These are phyloP conservation scores for Hymenoscyphus scutula DNA, from an alignment of 2,329 filamentous ascomycete species.

Conservation along the genomic window DNA sequence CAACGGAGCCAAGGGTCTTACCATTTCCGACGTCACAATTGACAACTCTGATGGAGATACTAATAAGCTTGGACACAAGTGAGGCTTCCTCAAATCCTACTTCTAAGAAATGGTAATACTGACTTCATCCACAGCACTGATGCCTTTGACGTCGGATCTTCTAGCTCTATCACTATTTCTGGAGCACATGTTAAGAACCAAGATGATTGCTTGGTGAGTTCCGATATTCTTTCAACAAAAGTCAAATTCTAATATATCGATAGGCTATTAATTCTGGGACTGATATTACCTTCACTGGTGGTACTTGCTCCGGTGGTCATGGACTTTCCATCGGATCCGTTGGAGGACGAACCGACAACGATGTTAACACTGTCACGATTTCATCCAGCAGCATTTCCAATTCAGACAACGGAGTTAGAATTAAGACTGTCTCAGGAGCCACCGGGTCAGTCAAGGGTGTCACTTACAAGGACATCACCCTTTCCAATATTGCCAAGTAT, in stretches of 20 bases:
- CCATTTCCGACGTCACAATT: conserved; percentile 51
- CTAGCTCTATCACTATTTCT: conserved; percentile 46
- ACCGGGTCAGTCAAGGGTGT: conserved; percentile 51
- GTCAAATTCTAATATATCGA: neutral
- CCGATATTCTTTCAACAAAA: neutral
- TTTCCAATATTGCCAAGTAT: conserved; percentile 49
- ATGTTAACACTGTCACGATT: conserved; percentile 11
- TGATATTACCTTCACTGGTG: conserved; percentile 23
- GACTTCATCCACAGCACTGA: conserved; percentile 41
- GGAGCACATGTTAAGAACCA: conserved; percentile 53
- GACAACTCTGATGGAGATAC: conserved; percentile 55
- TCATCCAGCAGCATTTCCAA: conserved; percentile 9
- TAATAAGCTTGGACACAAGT: conserved; percentile 43
- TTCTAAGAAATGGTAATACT: no score
- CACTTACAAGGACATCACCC: conserved; percentile 50
- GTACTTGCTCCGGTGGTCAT: conserved; percentile 26
- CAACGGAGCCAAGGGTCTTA: conserved; percentile 43
- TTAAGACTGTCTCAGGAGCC: conserved; percentile 53
- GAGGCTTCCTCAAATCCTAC: no score
- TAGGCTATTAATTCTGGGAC: conserved; percentile 52
- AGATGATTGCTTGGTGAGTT: conserved; percentile 49
- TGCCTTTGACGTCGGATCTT: conserved; percentile 48
- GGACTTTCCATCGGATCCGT: conserved; percentile 58
- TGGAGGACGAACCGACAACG: conserved; percentile 42
- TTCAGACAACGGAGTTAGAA: conserved; percentile 43